Evolutionary conservation across 352 stramenopile species (phyloP).

Genomic region (Elongisporangium prolatum): DNA sequence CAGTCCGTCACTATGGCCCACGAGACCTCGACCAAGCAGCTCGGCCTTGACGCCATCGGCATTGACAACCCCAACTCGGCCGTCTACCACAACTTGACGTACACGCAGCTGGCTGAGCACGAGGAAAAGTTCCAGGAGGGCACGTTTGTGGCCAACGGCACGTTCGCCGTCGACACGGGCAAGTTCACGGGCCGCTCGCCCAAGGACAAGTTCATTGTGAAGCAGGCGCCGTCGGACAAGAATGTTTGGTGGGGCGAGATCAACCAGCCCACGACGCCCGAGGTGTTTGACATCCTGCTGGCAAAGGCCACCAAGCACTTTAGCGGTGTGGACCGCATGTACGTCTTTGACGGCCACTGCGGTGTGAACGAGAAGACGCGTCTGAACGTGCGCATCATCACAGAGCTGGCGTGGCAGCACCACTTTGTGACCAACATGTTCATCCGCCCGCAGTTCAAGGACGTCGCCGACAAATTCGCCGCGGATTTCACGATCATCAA

Average conservation of each 20-base stretch:
- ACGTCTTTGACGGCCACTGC: constrained; percentile 61
- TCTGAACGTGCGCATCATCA: constrained; percentile 53
- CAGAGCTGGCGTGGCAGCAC: constrained; percentile 57
- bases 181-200: constrained; percentile 59
- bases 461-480: constrained; percentile 33
- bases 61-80: constrained; percentile 27
- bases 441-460: constrained; percentile 53
- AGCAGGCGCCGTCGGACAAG: constrained; percentile 37
- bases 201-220: constrained; percentile 66
- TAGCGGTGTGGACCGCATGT: constrained; percentile 43
- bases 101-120: constrained; percentile 39
- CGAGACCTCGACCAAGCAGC: constrained; percentile 46
- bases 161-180: constrained; percentile 57
- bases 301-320: constrained; percentile 49
- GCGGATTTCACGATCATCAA: constrained; percentile 70
- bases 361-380: constrained; percentile 56
- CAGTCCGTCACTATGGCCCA: constrained; percentile 44
- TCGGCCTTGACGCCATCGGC: constrained; percentile 35
- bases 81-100: constrained; percentile 53
- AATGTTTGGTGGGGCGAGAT: constrained; percentile 49
- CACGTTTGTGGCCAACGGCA: constrained; percentile 50
- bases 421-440: constrained; percentile 76
- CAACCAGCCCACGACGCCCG: constrained; percentile 49
- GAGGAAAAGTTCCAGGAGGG: constrained; percentile 48
- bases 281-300: constrained; percentile 44